These are phyloP conservation scores for Alternaria arborescens DNA, from an alignment of 2,329 filamentous ascomycete genomes.

Conservation along the genomic window DNA sequence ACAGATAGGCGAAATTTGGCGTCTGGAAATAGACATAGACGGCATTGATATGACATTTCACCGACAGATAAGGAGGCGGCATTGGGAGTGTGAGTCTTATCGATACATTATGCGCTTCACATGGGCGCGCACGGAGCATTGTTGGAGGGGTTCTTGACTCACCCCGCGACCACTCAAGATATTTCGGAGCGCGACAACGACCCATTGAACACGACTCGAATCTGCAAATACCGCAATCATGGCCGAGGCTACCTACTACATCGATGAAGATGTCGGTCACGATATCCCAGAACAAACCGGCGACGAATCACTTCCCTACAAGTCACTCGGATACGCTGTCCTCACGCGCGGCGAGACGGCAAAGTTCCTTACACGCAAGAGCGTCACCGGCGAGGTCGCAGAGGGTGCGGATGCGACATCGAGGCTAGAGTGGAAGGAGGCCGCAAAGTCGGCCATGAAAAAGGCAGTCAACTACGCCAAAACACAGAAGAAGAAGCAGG, in stretches of 20 bases:
- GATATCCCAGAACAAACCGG: slow-evolving; percentile 74
- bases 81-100: slow-evolving; percentile 19
- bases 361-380: slow-evolving; percentile 73
- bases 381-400: slow-evolving; percentile 46
- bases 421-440: slow-evolving; percentile 78
- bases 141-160: slow-evolving; percentile 33
- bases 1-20: neutral
- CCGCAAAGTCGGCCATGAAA: slow-evolving; percentile 84
- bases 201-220: slow-evolving; percentile 25
- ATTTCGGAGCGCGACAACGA: slow-evolving; percentile 35
- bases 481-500: slow-evolving; percentile 82
- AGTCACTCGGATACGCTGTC: slow-evolving; percentile 80
- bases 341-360: slow-evolving; percentile 71
- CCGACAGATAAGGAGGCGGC: slow-evolving; percentile 21
- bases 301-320: slow-evolving; percentile 78
- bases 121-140: slow-evolving; percentile 19
- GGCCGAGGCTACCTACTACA: slow-evolving; percentile 66
- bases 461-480: slow-evolving; percentile 80
- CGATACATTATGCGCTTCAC: slow-evolving; percentile 30
- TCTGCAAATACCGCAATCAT: slow-evolving; percentile 45
- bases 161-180: slow-evolving; percentile 32
- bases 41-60: slow-evolving; percentile 8
- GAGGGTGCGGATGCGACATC: slow-evolving; percentile 66
- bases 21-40: neutral
- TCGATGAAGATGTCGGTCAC: slow-evolving; percentile 81